Evolutionary conservation across 2,329 filamentous ascomycete genomes (phyloP).

Genomic region (Fonsecaea monophora): DNA sequence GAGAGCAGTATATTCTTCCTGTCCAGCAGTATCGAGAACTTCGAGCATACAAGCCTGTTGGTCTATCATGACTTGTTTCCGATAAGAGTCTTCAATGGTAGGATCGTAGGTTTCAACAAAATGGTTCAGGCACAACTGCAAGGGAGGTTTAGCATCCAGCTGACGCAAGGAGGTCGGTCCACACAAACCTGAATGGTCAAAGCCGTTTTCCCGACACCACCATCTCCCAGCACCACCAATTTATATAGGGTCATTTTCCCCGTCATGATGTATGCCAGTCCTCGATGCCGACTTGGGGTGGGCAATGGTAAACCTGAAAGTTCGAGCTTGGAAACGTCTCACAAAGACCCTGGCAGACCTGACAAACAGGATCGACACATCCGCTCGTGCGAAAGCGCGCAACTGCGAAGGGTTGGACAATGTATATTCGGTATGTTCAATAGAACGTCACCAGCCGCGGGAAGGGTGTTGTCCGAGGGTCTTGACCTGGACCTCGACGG

Average conservation of each 20-base stretch:
- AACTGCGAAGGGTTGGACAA: slow-evolving; percentile 16
- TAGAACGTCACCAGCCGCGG: neutral
- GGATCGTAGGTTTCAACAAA: slow-evolving; percentile 90
- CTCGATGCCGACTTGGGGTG: slow-evolving; percentile 24
- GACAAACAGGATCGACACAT: slow-evolving; percentile 18
- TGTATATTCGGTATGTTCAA: neutral
- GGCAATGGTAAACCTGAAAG: slow-evolving; percentile 9
- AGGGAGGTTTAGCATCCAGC: slow-evolving; percentile 21
- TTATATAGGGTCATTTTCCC: slow-evolving; percentile 96
- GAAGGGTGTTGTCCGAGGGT: slow-evolving; percentile 11
- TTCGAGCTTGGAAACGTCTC: slow-evolving; percentile 17
- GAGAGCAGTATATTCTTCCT: slow-evolving; percentile 97
- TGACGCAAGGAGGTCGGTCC: neutral
- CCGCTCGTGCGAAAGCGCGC: slow-evolving; percentile 19
- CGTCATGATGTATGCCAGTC: slow-evolving; percentile 66
- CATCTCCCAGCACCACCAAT: slow-evolving; percentile 91
- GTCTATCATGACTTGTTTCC: slow-evolving; percentile 82
- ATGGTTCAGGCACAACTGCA: slow-evolving; percentile 90
- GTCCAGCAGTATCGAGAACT: slow-evolving; percentile 93
- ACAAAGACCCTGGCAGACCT: slow-evolving; percentile 13
- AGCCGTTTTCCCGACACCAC: slow-evolving; percentile 92
- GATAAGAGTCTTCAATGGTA: slow-evolving; percentile 72
- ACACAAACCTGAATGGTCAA: slow-evolving; percentile 75
- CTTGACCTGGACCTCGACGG: slow-evolving; percentile 29
- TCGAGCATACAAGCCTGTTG: slow-evolving; percentile 96